Evolutionary conservation across 2,329 filamentous ascomycete species (phyloP).

Genomic region (Tolypocladium tundrense): DNA sequence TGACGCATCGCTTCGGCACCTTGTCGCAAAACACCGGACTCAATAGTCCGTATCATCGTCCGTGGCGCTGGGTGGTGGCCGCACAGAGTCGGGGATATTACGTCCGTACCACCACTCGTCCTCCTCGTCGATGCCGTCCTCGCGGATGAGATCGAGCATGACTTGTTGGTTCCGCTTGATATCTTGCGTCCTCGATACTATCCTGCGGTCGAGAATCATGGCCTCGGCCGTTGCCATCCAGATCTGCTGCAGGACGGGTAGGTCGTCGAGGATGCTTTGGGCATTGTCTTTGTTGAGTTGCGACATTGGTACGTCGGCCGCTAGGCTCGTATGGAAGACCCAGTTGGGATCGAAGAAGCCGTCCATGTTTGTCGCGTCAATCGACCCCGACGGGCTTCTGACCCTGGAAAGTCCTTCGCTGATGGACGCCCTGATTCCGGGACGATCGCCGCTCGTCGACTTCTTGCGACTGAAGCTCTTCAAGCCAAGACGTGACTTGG

Average conservation of each 20-base stretch:
- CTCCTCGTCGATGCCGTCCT: slow-evolving; percentile 47
- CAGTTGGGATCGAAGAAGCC: slow-evolving; percentile 24
- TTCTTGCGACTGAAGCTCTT: slow-evolving; percentile 49
- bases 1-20: neutral
- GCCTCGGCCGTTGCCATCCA: slow-evolving; percentile 56
- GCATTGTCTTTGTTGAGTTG: slow-evolving; percentile 40
- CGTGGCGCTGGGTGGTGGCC: slow-evolving; percentile 37
- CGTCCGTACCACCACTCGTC: slow-evolving; percentile 55
- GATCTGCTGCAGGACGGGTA: slow-evolving; percentile 48
- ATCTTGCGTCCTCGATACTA: slow-evolving; percentile 47
- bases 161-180: slow-evolving; percentile 55
- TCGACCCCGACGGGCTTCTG: slow-evolving; percentile 18
- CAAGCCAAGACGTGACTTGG: slow-evolving; percentile 42
- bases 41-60: slow-evolving; percentile 37
- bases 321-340: slow-evolving; percentile 49
- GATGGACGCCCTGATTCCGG: slow-evolving; percentile 10
- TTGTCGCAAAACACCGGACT: neutral
- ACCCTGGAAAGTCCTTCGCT: slow-evolving; percentile 13
- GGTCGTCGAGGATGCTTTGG: slow-evolving; percentile 39
- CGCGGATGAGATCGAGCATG: slow-evolving; percentile 53
- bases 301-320: slow-evolving; percentile 53
- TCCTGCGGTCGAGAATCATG: slow-evolving; percentile 46
- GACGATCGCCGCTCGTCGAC: slow-evolving; percentile 25
- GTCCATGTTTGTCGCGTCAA: slow-evolving; percentile 17
- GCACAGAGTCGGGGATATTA: slow-evolving; percentile 41